Base-by-base conservation (phyloP, 2,329 filamentous ascomycete species). In the Torrubiellomyces zombiae region DNA sequence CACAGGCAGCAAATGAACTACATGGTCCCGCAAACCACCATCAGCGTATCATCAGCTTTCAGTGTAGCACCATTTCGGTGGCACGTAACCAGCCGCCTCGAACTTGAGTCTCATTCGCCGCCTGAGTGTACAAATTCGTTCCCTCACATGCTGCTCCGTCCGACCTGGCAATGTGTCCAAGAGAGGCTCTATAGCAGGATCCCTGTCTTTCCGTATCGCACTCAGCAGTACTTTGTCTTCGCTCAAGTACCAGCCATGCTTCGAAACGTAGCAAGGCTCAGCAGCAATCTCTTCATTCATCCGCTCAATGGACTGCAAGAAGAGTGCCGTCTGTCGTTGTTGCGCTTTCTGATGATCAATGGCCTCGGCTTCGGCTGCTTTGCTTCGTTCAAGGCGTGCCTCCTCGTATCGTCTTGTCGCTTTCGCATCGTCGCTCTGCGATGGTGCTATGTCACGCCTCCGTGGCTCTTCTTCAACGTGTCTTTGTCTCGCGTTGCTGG, bases 31-130 rank as follows among this genome's bases (percentile, higher is more conserved):
- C 9, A 14, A 20, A 9, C n/a, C n/a, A 5, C 16, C 20, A 7
- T 10, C 16, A 14, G n/a, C n/a, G n/a, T 16, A 9, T 15, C 8
- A 25, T 15, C 9, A 12, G 12, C 16, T 7, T 18, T 34, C 22
- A 33, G 19, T 36, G n/a, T n/a, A 36, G 16, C 39, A 44, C 42
- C 43, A 46, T 12, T 26, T 18, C 10, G 43, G 43, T 10, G 43
- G 43, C 5, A 12, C 13, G 3, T 26, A 9, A 4, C 30, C 34
- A 19, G 4, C n/a, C 9, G 16, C 21, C 21, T 37, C 23, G 25
- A 37, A 41, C 19, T 38, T 39, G 17, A 19, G 15, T 14, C 33
- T 32, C 24, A 40, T 33, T 11, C 25, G 24, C n/a, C 20, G 27
- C 25, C 27, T 40, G 26, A 46, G 15, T n/a, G 33, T 25, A 14